Base-by-base conservation (phyloP, 805 yeast species). In the Schwanniomyces sp. region DNA sequence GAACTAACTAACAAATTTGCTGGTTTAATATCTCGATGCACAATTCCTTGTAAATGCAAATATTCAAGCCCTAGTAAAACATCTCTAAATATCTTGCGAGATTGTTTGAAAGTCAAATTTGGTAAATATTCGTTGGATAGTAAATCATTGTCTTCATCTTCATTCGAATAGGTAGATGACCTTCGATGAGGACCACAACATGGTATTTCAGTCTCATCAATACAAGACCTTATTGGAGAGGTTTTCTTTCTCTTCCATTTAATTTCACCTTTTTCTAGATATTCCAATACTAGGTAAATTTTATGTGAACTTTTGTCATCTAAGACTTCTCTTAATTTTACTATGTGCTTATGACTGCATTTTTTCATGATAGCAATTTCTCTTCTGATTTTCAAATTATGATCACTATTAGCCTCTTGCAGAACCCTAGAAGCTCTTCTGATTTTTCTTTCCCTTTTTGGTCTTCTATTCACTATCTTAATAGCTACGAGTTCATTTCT, bases 21-120 rank as follows among this genome's bases (percentile, higher is more conserved):
- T 1, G 99, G 98, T 63, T 92, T 92, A 49, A 92, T 91, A 66
- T 92, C 99, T 53, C 99, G 79, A 68, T 92, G 99, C 14, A 92
- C 87, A 40, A 91, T 88, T 2, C 96, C 96, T 63, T 88, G 95
- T 55, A 81, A 73, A 69, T 94, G 98, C 54, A 92, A 68, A 64
- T 91, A 94, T 66, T 92, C 98, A 32, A 94, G 72, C 0, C 98
- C 99, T 29, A 85, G 69, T 1, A 91, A 77, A 12, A 91, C 94
- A 55, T 92, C 96, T 52, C 96, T 75, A 52, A 91, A 83, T 7
- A 88, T 84, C 49, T 78, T 76, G 51, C 91, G 79, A 0, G 91
- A 80, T 63, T 87, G 82, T 43, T 76, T 76, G 43, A 88, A 79
- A 1, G 86, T 70, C 56, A 91, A 71, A 47, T 84, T 74, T 0